Conservation (phyloP, 2,329 filamentous ascomycete genomes). For the Whalleya microplaca region DNA sequence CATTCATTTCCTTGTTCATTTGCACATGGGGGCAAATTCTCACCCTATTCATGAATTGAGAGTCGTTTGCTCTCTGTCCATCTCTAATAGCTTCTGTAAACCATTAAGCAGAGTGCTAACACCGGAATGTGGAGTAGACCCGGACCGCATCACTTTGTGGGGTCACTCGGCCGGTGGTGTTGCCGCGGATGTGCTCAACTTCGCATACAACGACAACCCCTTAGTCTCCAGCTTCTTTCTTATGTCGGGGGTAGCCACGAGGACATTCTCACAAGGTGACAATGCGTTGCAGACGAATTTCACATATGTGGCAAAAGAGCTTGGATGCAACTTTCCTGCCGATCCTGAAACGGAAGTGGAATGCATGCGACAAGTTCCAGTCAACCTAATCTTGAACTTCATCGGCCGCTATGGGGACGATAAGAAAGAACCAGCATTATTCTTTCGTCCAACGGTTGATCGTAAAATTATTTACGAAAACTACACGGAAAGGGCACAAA, state of each 20-base stretch:
- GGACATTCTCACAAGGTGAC: conserved; percentile 27
- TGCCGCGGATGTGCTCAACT: conserved; percentile 30
- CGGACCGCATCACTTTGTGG: conserved; percentile 28
- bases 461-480: conserved; percentile 39
- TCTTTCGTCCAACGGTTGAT: conserved; percentile 39
- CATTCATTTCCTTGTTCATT: neutral
- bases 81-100: too few relatives aligned
- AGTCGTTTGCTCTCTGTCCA: too few relatives aligned
- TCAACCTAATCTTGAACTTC: conserved; percentile 39
- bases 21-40: too few relatives aligned
- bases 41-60: too few relatives aligned
- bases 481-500: conserved; percentile 35
- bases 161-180: conserved; percentile 32
- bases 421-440: conserved; percentile 30
- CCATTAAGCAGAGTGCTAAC: neutral
- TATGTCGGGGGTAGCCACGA: conserved; percentile 30
- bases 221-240: conserved; percentile 30
- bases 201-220: conserved; percentile 27
- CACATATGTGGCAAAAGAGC: conserved; percentile 43
- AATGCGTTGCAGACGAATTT: conserved; percentile 41
- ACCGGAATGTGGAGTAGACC: conserved; percentile 1
- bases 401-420: conserved; percentile 34
- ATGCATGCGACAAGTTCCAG: conserved; percentile 43
- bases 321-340: conserved; percentile 41
- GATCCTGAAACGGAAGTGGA: conserved; percentile 38